Evolutionary conservation across 192 early-diverging fungal species (phyloP).

Genomic region (Allomyces javanicus): DNA sequence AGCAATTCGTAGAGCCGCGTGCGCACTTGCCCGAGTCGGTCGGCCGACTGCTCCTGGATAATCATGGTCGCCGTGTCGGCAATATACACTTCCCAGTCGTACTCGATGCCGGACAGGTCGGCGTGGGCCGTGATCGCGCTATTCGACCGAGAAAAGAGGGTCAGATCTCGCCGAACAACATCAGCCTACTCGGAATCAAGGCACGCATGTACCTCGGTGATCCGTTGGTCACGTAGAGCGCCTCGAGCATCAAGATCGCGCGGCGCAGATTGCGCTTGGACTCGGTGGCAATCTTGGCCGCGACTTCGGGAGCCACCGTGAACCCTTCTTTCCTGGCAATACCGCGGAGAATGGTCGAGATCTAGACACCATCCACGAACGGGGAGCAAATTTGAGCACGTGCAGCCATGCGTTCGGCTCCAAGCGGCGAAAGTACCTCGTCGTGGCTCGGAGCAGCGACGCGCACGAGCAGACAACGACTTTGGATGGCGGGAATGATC

Average conservation of each 20-base stretch:
- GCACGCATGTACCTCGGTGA: slow-evolving; percentile 14
- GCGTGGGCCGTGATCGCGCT: neutral
- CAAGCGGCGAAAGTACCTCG: slow-evolving; percentile 32
- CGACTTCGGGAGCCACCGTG: slow-evolving; percentile 36
- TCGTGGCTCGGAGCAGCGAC: slow-evolving; percentile 55
- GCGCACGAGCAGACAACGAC: slow-evolving; percentile 73
- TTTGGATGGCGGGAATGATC: slow-evolving; percentile 82
- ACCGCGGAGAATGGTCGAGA: slow-evolving; percentile 35
- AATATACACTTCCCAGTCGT: slow-evolving; percentile 76
- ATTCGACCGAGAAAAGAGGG: neutral
- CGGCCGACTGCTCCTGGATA: slow-evolving; percentile 53
- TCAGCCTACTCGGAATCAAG: neutral
- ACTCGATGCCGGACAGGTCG: neutral
- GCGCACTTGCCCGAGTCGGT: slow-evolving; percentile 48
- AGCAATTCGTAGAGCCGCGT: slow-evolving; percentile 67
- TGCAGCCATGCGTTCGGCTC: neutral
- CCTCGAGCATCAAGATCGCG: slow-evolving; percentile 79
- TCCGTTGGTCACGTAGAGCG: slow-evolving; percentile 12
- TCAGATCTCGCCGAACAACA: neutral
- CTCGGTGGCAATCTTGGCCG: slow-evolving; percentile 40
- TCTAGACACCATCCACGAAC: slow-evolving; percentile 13
- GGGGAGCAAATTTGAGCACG: neutral
- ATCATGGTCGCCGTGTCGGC: slow-evolving; percentile 44
- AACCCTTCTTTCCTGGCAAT: slow-evolving; percentile 71
- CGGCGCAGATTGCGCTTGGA: slow-evolving; percentile 67